Percentiles rank a stretch among this genome's conserved stretches.
Conservation (phyloP, 805 yeast genomes). For the Wickerhamomyces tratensis region DNA sequence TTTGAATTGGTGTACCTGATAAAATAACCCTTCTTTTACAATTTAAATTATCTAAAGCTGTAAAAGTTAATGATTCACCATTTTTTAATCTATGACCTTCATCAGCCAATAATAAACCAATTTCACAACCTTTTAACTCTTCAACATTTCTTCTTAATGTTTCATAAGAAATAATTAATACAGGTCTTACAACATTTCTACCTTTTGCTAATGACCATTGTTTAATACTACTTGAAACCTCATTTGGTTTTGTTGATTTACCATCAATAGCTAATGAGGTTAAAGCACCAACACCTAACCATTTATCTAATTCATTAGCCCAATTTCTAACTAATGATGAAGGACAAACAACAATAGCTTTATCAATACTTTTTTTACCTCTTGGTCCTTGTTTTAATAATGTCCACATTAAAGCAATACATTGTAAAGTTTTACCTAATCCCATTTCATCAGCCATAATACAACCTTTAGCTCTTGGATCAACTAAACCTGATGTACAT, state of each 20-base stretch:
- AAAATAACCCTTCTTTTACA: slow-evolving; percentile 85
- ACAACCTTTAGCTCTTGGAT: slow-evolving; percentile 83
- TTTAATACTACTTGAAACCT: slow-evolving; percentile 55
- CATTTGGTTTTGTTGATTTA: slow-evolving; percentile 62
- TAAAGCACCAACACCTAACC: slow-evolving; percentile 90
- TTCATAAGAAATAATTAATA: slow-evolving; percentile 87
- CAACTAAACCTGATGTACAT: slow-evolving; percentile 83
- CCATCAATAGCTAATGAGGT: slow-evolving; percentile 92
- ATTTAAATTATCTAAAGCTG: slow-evolving; percentile 72
- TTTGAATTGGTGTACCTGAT: slow-evolving; percentile 96
- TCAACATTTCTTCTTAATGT: slow-evolving; percentile 82
- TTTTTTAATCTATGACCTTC: slow-evolving; percentile 80
- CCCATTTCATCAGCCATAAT: slow-evolving; percentile 99
- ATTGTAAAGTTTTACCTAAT: slow-evolving; percentile 82
- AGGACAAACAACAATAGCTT: slow-evolving; percentile 91
- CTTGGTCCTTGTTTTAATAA: slow-evolving; percentile 81
- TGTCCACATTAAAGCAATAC: slow-evolving; percentile 90
- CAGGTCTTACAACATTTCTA: slow-evolving; percentile 85
- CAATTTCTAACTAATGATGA: slow-evolving; percentile 89
- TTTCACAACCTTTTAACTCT: slow-evolving; percentile 61
- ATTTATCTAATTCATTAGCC: slow-evolving; percentile 93
- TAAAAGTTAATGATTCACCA: slow-evolving; percentile 88
- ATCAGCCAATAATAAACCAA: slow-evolving; percentile 81
- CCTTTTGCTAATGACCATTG: slow-evolving; percentile 89
- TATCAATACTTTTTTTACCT: slow-evolving; percentile 69